These are phyloP conservation scores for Marchantia paleacea DNA, from an alignment of 225 moss, liverwort and hornwort species.

Conservation along the genomic window DNA sequence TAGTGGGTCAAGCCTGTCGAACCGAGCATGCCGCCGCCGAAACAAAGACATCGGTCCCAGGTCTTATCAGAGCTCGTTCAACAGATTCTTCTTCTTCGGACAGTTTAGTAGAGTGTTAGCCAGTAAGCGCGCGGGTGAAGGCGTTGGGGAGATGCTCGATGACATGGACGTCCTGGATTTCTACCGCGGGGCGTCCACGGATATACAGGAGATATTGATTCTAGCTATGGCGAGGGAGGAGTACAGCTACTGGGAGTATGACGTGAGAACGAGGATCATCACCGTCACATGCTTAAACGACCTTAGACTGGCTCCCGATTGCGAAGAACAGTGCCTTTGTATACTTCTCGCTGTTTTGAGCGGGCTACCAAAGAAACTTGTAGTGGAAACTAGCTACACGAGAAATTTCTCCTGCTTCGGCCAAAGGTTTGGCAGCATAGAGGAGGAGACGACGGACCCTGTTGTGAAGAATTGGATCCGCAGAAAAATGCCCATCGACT, in stretches of 20 bases:
- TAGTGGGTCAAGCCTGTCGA: background rate
- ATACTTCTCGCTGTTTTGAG: constrained; percentile 13
- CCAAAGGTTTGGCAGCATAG: constrained; percentile 18
- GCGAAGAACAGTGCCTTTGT: constrained; percentile 14
- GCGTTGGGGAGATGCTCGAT: background rate
- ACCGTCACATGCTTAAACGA: constrained; percentile 18
- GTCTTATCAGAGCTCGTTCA: background rate
- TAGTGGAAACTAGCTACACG: constrained; percentile 22
- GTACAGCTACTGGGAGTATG: constrained; percentile 22
- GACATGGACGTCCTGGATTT: constrained; percentile 10
- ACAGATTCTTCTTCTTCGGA: background rate
- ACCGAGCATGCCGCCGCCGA: background rate
- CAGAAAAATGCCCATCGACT: background rate
- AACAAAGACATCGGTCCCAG: background rate
- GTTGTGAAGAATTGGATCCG: constrained; percentile 17
- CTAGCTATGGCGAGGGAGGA: constrained; percentile 14
- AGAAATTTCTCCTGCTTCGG: constrained; percentile 23
- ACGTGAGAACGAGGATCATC: background rate
- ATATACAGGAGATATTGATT: constrained; percentile 15
- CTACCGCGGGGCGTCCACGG: background rate
- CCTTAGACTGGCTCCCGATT: constrained; percentile 13
- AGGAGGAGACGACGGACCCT: constrained; percentile 23
- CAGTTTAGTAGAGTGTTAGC: background rate
- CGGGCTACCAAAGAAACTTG: constrained; percentile 17
- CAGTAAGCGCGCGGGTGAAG: background rate